Percentiles rank a stretch among this genome's conserved stretches.
phyloP scores from a whole-genome alignment of 129 eudicot species.

The Tagetes patula region DNA sequence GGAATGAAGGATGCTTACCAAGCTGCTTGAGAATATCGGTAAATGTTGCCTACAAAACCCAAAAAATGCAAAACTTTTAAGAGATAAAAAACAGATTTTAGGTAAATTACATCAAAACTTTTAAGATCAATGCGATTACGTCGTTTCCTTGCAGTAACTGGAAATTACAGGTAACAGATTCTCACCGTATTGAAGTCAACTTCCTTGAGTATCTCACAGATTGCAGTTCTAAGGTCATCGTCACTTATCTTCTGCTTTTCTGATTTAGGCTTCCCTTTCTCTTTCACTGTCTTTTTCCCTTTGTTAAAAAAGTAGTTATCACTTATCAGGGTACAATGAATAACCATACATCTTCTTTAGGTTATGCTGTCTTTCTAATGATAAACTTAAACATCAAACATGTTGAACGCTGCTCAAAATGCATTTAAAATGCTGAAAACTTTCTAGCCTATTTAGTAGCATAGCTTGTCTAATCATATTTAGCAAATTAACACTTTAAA shows the following conservation, averaged over 20 bases:
- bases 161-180: neutral
- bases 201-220: conserved; percentile 83
- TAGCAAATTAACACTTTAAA: neutral
- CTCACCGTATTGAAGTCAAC: conserved; percentile 98
- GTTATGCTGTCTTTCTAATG: neutral
- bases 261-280: conserved; percentile 59
- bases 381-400: conserved; percentile 21
- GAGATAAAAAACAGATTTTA: conserved; percentile 8
- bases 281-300: conserved; percentile 78
- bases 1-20: conserved; percentile 46
- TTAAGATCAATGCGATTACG: neutral
- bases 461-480: neutral
- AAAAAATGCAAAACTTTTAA: neutral
- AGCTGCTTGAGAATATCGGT: conserved; percentile 94
- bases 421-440: conserved; percentile 7
- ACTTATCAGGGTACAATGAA: conserved; percentile 8
- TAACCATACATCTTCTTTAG: neutral
- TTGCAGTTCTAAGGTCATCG: conserved; percentile 66
- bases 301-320: conserved; percentile 13
- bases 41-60: conserved; percentile 86
- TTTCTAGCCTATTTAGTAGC: neutral
- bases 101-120: neutral
- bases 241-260: conserved; percentile 62
- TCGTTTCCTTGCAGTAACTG: conserved; percentile 11
- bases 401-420: neutral